phyloP scores from a whole-genome alignment of 148 eudicot species.

The Suaeda aralocaspica region DNA sequence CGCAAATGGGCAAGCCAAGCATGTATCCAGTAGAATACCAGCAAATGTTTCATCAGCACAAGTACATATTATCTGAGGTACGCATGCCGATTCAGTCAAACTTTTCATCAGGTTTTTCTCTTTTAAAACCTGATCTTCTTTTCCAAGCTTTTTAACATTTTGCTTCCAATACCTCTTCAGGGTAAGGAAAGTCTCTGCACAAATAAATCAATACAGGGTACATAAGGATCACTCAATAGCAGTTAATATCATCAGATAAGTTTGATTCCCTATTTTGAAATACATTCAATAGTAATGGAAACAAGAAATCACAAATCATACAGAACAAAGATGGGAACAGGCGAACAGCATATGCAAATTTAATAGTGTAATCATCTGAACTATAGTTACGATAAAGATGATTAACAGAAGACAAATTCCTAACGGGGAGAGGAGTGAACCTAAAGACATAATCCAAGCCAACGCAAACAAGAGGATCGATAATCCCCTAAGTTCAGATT shows the following conservation, averaged over 20 bases:
- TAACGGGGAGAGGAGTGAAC: too few relatives aligned
- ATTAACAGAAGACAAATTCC: too few relatives aligned
- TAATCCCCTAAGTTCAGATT: background rate
- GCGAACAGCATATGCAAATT: too few relatives aligned
- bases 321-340: too few relatives aligned
- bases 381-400: too few relatives aligned
- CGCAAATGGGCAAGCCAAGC: slow-evolving; percentile 63
- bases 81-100: slow-evolving; percentile 42
- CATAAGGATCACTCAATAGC: slow-evolving; percentile 5
- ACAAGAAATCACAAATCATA: background rate
- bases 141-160: slow-evolving; percentile 70
- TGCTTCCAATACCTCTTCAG: slow-evolving; percentile 80
- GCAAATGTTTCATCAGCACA: slow-evolving; percentile 72
- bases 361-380: too few relatives aligned
- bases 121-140: slow-evolving; percentile 65
- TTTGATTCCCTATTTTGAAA: background rate
- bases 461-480: too few relatives aligned
- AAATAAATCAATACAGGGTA: background rate
- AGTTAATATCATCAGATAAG: background rate
- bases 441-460: too few relatives aligned
- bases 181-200: slow-evolving; percentile 58
- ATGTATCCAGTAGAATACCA: slow-evolving; percentile 68
- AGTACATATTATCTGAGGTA: slow-evolving; percentile 79
- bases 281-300: background rate
- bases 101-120: slow-evolving; percentile 69